Percentiles rank a stretch among this genome's conserved stretches.
phyloP scores from a whole-genome alignment of 805 yeast genomes.

The Danielia reshetovae region DNA sequence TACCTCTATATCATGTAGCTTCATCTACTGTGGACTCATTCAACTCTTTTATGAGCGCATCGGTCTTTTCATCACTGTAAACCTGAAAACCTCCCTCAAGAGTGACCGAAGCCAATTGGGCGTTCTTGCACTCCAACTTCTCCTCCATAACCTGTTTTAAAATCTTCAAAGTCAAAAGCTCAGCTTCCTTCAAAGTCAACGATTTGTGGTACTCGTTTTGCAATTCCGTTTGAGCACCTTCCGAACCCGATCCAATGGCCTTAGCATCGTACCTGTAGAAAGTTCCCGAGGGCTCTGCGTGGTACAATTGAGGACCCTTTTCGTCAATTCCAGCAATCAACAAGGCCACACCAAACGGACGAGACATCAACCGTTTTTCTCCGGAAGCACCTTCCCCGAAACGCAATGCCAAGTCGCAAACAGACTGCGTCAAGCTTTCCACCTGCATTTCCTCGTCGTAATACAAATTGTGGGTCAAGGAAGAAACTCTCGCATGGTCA shows the following conservation, averaged over 20 bases:
- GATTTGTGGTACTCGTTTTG: slow-evolving; percentile 96
- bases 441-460: slow-evolving; percentile 91
- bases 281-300: slow-evolving; percentile 99
- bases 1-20: too few species aligned
- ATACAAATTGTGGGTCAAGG: slow-evolving; percentile 82
- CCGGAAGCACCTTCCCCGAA: slow-evolving; percentile 98
- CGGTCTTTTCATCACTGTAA: slow-evolving; percentile 78
- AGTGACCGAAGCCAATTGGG: slow-evolving; percentile 93
- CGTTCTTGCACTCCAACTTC: slow-evolving; percentile 89
- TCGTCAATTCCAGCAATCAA: slow-evolving; percentile 94
- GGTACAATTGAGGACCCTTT: slow-evolving; percentile 93
- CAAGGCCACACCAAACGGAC: slow-evolving; percentile 98
- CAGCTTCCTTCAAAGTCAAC: slow-evolving; percentile 89
- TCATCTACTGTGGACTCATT: slow-evolving; percentile 46
- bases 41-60: slow-evolving; percentile 70
- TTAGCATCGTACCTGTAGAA: slow-evolving; percentile 97
- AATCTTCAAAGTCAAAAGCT: slow-evolving; percentile 79
- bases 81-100: slow-evolving; percentile 80
- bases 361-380: slow-evolving; percentile 90
- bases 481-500: slow-evolving; percentile 92
- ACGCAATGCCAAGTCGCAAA: slow-evolving; percentile 93
- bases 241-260: slow-evolving; percentile 98
- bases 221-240: slow-evolving; percentile 97
- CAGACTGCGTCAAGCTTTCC: slow-evolving; percentile 92
- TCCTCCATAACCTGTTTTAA: slow-evolving; percentile 99